Conservation (phyloP, 305 asterid species). For the Rubia tinctorum region DNA sequence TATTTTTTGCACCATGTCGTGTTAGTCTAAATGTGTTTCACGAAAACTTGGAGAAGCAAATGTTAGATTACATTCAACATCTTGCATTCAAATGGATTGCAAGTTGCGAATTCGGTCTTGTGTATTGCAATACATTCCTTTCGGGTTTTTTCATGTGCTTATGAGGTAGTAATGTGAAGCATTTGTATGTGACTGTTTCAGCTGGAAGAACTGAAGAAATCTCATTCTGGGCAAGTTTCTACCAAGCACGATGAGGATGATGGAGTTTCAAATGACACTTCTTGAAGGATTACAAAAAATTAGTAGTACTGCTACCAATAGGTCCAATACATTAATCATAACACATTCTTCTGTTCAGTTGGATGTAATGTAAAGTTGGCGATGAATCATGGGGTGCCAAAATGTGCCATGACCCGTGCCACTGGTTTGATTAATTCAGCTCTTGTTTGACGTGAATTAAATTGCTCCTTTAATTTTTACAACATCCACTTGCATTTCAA, state of each 20-base stretch:
- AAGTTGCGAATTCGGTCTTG: background rate
- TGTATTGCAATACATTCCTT: background rate
- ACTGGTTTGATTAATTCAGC: background rate
- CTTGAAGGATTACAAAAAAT: background rate
- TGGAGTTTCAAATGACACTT: constrained; percentile 27
- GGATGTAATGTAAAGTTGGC: background rate
- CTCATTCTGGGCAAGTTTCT: constrained; percentile 30
- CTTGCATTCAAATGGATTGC: background rate
- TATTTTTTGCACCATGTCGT: background rate
- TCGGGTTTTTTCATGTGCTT: background rate
- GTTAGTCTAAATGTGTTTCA: background rate
- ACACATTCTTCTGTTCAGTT: background rate
- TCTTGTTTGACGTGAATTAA: background rate
- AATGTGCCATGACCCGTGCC: background rate
- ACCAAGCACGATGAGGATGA: constrained; percentile 3
- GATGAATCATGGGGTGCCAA: background rate
- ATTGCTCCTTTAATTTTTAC: background rate
- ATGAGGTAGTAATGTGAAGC: no score
- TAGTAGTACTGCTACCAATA: background rate
- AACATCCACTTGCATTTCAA: no score
- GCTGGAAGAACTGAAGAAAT: constrained; percentile 47
- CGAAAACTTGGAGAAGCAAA: background rate
- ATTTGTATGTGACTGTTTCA: constrained; percentile 20
- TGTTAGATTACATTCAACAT: background rate
- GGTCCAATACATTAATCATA: background rate